Conservation (phyloP, 768 basidiomycete genomes). For the Calocybe gangraenosa region DNA sequence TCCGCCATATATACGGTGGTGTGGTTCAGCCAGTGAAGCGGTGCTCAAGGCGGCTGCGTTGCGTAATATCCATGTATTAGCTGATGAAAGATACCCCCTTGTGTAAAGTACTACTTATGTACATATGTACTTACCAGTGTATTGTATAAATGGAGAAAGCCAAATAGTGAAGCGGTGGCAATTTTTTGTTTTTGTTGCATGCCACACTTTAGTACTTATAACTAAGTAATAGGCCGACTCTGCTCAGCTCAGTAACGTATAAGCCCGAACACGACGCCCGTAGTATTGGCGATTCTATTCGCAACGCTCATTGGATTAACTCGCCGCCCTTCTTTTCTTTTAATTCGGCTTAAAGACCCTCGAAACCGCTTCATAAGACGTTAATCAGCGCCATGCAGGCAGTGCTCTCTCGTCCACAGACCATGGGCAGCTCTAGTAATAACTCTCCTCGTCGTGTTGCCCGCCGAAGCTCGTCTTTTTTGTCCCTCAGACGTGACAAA, state of each 20-base stretch:
- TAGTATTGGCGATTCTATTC: constrained; percentile 1
- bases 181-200: no score
- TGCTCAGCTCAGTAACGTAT: no score
- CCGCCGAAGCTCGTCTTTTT: constrained; percentile 52
- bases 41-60: constrained; percentile 16
- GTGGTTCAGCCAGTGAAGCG: constrained; percentile 13
- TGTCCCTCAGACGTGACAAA: constrained; percentile 52
- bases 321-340: constrained; percentile 7
- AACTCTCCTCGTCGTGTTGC: constrained; percentile 36
- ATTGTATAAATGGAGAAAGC: no score
- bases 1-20: constrained; percentile 39
- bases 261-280: no score
- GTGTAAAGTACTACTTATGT: no score
- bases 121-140: no score
- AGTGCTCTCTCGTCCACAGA: constrained; percentile 32
- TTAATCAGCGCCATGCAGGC: constrained; percentile 28
- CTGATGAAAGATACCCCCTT: no score
- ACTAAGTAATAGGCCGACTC: no score
- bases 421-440: constrained; percentile 21
- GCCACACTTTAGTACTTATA: no score
- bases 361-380: constrained; percentile 5
- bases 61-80: constrained; percentile 17
- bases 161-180: no score
- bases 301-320: constrained; percentile 10
- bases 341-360: constrained; percentile 6